Conservation (phyloP, 805 yeast genomes). For the Saccharomycopsis javanensis region DNA sequence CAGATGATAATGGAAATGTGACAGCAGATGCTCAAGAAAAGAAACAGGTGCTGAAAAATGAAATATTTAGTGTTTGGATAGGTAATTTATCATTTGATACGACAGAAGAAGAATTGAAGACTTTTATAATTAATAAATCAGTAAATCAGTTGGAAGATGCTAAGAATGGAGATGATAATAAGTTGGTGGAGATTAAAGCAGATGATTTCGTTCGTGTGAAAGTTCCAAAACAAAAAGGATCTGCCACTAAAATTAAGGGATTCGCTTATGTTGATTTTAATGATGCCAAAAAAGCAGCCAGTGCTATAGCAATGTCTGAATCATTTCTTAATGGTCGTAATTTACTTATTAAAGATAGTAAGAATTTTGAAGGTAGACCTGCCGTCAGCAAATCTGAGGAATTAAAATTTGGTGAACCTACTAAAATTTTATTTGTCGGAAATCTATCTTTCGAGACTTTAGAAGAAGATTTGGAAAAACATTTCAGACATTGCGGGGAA, state of each 20-base stretch:
- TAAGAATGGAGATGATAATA: slow-evolving; percentile 23
- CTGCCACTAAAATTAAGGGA: slow-evolving; percentile 55
- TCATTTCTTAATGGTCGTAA: slow-evolving; percentile 72
- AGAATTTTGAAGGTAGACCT: slow-evolving; percentile 84
- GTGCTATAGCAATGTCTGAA: slow-evolving; percentile 64
- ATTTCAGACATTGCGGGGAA: slow-evolving; percentile 87
- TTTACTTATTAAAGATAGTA: slow-evolving; percentile 70
- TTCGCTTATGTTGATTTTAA: slow-evolving; percentile 86
- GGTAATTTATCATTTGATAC: slow-evolving; percentile 89
- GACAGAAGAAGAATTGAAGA: slow-evolving; percentile 56
- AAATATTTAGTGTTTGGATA: slow-evolving; percentile 78
- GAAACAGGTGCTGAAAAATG: slow-evolving; percentile 24
- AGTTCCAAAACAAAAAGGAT: slow-evolving; percentile 58
- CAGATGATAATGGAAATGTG: neutral
- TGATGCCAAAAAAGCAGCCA: slow-evolving; percentile 45
- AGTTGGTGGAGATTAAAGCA: slow-evolving; percentile 35
- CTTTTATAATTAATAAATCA: slow-evolving; percentile 57
- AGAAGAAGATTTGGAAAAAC: slow-evolving; percentile 63
- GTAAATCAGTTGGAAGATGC: slow-evolving; percentile 27
- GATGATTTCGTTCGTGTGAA: slow-evolving; percentile 65
- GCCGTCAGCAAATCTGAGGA: slow-evolving; percentile 13
- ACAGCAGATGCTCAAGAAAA: slow-evolving; percentile 25
- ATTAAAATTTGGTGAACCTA: slow-evolving; percentile 36
- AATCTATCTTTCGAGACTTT: slow-evolving; percentile 89
- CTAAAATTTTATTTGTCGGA: slow-evolving; percentile 84